phyloP scores from a whole-genome alignment of 805 yeast species.

The Metahyphopichia silvanorum region DNA sequence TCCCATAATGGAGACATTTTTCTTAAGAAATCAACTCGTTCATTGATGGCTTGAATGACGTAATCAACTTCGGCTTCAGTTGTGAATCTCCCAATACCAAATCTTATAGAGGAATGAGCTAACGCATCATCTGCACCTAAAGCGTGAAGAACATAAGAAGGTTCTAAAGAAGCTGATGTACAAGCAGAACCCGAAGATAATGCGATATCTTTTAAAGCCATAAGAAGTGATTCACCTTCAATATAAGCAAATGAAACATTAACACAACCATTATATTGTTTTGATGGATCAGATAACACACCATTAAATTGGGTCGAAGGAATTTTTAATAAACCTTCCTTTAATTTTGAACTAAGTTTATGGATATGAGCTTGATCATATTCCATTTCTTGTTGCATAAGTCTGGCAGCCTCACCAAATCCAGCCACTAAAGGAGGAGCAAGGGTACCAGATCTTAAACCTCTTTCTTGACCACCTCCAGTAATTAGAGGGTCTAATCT shows the following conservation, averaged over 20 bases:
- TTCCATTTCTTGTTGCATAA: slow-evolving; percentile 69
- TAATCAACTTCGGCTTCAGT: slow-evolving; percentile 95
- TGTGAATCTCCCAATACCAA: slow-evolving; percentile 95
- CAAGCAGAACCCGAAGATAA: slow-evolving; percentile 96
- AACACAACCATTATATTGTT: slow-evolving; percentile 85
- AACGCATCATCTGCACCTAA: slow-evolving; percentile 97
- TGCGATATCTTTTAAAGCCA: slow-evolving; percentile 98
- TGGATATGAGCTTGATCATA: slow-evolving; percentile 71
- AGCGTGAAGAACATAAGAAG: slow-evolving; percentile 94
- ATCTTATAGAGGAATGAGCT: slow-evolving; percentile 97
- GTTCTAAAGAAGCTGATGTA: slow-evolving; percentile 97
- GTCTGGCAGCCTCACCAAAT: slow-evolving; percentile 94
- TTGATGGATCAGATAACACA: slow-evolving; percentile 48
- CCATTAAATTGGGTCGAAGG: slow-evolving; percentile 93
- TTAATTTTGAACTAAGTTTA: slow-evolving; percentile 69
- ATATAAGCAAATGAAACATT: slow-evolving; percentile 95
- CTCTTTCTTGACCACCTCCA: slow-evolving; percentile 99
- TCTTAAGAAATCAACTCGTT: slow-evolving; percentile 87
- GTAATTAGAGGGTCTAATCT: slow-evolving; percentile 91
- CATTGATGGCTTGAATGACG: slow-evolving; percentile 82
- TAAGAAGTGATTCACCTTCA: slow-evolving; percentile 94
- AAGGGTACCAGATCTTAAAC: slow-evolving; percentile 92
- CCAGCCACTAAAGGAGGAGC: slow-evolving; percentile 97
- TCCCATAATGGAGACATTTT: slow-evolving; percentile 97
- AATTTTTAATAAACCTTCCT: slow-evolving; percentile 67